phyloP scores from a whole-genome alignment of 352 stramenopile species.

The Thalassiosira livingstoniorum region DNA sequence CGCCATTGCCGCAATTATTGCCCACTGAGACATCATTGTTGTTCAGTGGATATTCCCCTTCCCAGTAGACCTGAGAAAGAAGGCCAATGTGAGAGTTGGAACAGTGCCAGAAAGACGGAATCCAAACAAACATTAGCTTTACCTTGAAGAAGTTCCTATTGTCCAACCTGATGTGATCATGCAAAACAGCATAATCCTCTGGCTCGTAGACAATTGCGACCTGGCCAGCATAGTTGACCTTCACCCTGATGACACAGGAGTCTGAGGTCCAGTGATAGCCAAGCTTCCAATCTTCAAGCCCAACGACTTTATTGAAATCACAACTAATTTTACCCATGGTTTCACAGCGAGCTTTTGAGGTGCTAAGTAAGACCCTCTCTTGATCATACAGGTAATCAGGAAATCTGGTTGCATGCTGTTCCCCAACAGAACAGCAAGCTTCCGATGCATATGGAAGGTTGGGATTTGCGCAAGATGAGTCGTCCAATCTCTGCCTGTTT shows the following conservation, averaged over 20 bases:
- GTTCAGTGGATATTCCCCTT: slow-evolving; percentile 57
- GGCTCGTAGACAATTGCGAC: slow-evolving; percentile 71
- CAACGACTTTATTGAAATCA: slow-evolving; percentile 63
- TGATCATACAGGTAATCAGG: slow-evolving; percentile 60
- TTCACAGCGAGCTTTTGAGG: slow-evolving; percentile 43
- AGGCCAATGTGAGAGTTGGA: slow-evolving; percentile 9
- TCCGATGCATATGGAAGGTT: slow-evolving; percentile 57
- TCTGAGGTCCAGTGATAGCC: slow-evolving; percentile 61
- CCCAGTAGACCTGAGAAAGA: slow-evolving; percentile 58
- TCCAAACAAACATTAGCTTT: slow-evolving; percentile 1
- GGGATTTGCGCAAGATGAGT: slow-evolving; percentile 66
- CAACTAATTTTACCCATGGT: slow-evolving; percentile 49
- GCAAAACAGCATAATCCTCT: slow-evolving; percentile 47
- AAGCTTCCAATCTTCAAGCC: slow-evolving; percentile 54
- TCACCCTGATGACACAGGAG: slow-evolving; percentile 62
- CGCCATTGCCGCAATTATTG: slow-evolving; percentile 54
- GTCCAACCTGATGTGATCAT: slow-evolving; percentile 55
- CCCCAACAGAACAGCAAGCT: slow-evolving; percentile 51
- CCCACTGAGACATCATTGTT: slow-evolving; percentile 49
- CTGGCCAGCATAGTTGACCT: slow-evolving; percentile 65
- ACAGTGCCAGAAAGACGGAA: neutral
- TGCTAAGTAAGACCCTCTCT: slow-evolving; percentile 58
- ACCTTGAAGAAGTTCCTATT: slow-evolving; percentile 74
- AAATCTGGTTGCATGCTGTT: slow-evolving; percentile 48
- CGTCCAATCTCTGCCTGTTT: slow-evolving; percentile 41